Conservation (phyloP, 768 basidiomycete genomes). For the Termitomyces sp. region DNA sequence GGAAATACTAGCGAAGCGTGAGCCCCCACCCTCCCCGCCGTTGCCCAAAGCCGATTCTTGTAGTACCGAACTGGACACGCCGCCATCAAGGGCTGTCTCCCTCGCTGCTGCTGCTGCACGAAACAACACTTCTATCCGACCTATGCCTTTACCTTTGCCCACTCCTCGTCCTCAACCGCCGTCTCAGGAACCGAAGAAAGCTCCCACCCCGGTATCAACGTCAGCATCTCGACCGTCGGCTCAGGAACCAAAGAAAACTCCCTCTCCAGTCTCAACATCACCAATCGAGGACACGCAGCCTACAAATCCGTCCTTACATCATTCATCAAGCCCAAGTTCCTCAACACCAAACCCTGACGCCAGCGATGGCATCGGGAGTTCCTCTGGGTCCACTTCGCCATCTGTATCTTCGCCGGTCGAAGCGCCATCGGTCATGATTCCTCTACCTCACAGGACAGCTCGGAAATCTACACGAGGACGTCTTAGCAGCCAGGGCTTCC, state of each 20-base stretch:
- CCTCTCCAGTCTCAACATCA: not conserved
- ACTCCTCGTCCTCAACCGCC: slow-evolving; percentile 8
- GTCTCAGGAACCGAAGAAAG: not conserved
- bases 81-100: not conserved
- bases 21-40: not conserved
- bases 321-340: not conserved
- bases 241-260: not conserved
- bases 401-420: not conserved
- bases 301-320: not conserved
- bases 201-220: not conserved
- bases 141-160: slow-evolving; percentile 12
- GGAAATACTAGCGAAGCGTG: not conserved
- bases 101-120: not conserved
- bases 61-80: not conserved
- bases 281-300: not conserved
- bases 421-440: not conserved
- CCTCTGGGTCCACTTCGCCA: not conserved
- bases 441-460: slow-evolving; percentile 6
- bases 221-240: not conserved
- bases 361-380: not conserved
- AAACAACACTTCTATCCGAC: not conserved
- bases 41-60: not conserved
- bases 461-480: slow-evolving; percentile 8
- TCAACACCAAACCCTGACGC: not conserved
- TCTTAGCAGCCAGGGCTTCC: not conserved